phyloP scores from a whole-genome alignment of 176 grass and related monocot species.

The Triticum timopheevii region DNA sequence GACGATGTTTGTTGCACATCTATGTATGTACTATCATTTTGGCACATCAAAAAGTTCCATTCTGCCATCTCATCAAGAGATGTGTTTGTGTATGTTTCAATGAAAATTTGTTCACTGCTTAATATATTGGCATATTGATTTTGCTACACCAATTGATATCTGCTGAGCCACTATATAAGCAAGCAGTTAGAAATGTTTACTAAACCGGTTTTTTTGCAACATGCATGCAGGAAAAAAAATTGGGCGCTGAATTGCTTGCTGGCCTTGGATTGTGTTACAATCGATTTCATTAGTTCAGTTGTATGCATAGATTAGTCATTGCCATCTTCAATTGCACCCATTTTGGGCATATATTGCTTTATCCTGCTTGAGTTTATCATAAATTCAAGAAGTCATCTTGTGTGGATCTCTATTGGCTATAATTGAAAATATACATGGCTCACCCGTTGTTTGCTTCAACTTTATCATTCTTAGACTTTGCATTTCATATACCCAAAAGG shows the following conservation, averaged over 20 bases:
- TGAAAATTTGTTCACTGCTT: background rate
- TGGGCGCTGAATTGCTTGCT: background rate
- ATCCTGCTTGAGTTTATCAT: background rate
- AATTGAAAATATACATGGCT: background rate
- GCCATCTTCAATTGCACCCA: background rate
- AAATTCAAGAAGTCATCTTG: background rate
- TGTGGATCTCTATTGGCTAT: background rate
- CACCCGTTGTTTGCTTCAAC: background rate
- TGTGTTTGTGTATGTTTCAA: background rate
- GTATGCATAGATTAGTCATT: background rate
- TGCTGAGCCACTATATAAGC: background rate
- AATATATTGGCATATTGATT: background rate
- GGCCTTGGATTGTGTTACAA: background rate
- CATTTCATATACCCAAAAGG: background rate
- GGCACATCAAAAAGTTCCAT: slow-evolving; percentile 2
- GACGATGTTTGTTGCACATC: background rate
- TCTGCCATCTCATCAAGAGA: background rate
- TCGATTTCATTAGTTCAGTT: background rate
- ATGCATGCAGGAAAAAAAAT: background rate
- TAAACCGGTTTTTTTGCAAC: background rate
- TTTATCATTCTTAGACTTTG: background rate
- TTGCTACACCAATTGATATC: background rate
- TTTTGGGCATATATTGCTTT: background rate
- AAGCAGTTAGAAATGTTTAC: background rate
- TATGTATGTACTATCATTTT: background rate